A percentile compares a stretch with the other conserved stretches of the same genome.
Conservation (phyloP, 805 yeast genomes). For the Barnettozyma botsteinii region DNA sequence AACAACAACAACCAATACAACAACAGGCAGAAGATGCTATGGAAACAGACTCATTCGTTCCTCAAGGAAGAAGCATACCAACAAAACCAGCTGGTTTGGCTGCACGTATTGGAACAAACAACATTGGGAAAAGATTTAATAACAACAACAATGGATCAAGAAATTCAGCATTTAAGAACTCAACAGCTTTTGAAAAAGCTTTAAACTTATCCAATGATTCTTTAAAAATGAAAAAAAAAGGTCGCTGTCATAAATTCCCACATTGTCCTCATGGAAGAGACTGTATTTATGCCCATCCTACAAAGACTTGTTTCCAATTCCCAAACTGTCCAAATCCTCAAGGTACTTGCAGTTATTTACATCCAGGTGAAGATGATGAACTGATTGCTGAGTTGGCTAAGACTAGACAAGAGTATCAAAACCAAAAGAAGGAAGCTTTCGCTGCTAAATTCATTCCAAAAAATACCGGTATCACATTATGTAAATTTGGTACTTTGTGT, state of each 20-base stretch:
- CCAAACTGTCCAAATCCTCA: constrained; percentile 76
- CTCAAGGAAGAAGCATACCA: constrained; percentile 8
- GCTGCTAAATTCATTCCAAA: constrained; percentile 16
- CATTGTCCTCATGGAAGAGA: constrained; percentile 57
- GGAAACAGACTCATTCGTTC: constrained; percentile 1
- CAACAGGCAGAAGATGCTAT: not conserved
- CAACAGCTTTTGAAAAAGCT: constrained; percentile 34
- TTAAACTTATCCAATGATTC: constrained; percentile 32
- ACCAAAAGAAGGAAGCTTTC: constrained; percentile 27
- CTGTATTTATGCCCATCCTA: constrained; percentile 78
- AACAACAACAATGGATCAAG: constrained; percentile 4
- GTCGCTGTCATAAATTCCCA: constrained; percentile 68
- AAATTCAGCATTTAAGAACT: constrained; percentile 24
- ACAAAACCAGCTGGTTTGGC: constrained; percentile 8
- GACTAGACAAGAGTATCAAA: constrained; percentile 46
- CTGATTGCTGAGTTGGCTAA: constrained; percentile 63
- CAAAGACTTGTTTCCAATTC: constrained; percentile 63
- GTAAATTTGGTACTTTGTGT: constrained; percentile 75
- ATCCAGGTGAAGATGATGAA: constrained; percentile 79
- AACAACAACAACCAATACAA: constrained; percentile 3
- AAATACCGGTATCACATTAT: constrained; percentile 49
- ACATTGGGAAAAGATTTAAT: constrained; percentile 7
- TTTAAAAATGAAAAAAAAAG: constrained; percentile 43
- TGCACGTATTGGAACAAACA: constrained; percentile 6
- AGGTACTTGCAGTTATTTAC: constrained; percentile 79